phyloP scores from a whole-genome alignment of 495 filamentous ascomycete species.

The Tuber indicum region DNA sequence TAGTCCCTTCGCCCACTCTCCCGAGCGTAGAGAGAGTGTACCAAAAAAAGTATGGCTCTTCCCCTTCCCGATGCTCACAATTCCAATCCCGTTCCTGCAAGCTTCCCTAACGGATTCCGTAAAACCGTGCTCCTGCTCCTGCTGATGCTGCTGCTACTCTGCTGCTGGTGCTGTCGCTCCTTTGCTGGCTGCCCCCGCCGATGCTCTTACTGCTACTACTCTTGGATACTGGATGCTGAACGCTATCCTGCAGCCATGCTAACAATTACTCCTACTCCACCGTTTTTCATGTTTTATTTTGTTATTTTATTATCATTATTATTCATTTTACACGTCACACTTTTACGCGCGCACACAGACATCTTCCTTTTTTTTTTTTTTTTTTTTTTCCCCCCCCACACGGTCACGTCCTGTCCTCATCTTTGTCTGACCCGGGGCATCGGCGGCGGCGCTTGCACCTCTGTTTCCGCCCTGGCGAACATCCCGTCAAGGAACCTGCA shows the following conservation, averaged over 20 bases:
- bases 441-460: conserved; percentile 1
- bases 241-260: background rate
- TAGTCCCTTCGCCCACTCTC: conserved; percentile 2
- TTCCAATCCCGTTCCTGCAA: background rate
- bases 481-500: background rate
- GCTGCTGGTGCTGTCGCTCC: background rate
- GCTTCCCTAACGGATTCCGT: conserved; percentile 1
- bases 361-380: background rate
- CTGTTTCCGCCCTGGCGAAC: background rate
- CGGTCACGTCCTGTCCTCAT: background rate
- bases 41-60: background rate
- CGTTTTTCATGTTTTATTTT: background rate
- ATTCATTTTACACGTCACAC: background rate
- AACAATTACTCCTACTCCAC: background rate
- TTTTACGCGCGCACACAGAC: background rate
- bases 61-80: background rate
- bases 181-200: background rate
- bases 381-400: background rate
- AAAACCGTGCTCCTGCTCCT: background rate
- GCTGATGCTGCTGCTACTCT: background rate
- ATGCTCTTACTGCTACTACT: background rate
- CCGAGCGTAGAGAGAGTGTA: conserved; percentile 4
- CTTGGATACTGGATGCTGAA: background rate
- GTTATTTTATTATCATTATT: background rate
- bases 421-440: background rate